These are phyloP conservation scores for Teunomyces kruisii DNA, from an alignment of 805 yeast genomes.

Conservation along the genomic window DNA sequence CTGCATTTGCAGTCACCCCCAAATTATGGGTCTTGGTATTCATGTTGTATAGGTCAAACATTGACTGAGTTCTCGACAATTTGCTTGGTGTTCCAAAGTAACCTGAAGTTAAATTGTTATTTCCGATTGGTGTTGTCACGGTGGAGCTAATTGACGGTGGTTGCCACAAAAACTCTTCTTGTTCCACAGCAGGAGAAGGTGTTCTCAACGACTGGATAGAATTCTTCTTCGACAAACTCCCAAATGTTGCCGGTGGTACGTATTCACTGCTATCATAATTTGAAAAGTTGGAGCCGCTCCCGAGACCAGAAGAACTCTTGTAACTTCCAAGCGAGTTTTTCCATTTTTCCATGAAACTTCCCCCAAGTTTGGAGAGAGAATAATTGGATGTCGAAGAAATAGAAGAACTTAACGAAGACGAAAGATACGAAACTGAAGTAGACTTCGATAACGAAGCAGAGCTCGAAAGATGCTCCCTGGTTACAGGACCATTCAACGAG, in stretches of 20 bases:
- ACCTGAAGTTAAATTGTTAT: not conserved
- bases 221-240: slow-evolving; percentile 20
- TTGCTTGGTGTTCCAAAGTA: slow-evolving; percentile 15
- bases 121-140: slow-evolving; percentile 1
- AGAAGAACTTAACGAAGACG: slow-evolving; percentile 41
- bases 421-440: slow-evolving; percentile 39
- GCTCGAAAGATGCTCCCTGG: not conserved
- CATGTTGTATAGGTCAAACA: slow-evolving; percentile 25
- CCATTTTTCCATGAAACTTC: slow-evolving; percentile 48
- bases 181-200: slow-evolving; percentile 37
- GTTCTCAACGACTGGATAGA: slow-evolving; percentile 33
- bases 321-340: slow-evolving; percentile 28
- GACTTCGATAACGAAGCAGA: slow-evolving; percentile 36
- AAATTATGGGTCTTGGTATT: not conserved
- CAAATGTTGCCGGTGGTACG: slow-evolving; percentile 12
- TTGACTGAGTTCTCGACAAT: slow-evolving; percentile 36
- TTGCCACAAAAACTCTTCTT: slow-evolving; percentile 28
- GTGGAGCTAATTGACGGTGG: not conserved
- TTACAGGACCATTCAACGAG: not conserved
- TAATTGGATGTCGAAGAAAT: slow-evolving; percentile 38
- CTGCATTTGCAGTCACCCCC: not conserved
- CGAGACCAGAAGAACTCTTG: slow-evolving; percentile 3
- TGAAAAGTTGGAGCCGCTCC: not conserved
- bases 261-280: slow-evolving; percentile 11
- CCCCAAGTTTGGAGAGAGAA: slow-evolving; percentile 40